Conservation (phyloP, 106 monocot genomes). For the Chionographis japonica region DNA sequence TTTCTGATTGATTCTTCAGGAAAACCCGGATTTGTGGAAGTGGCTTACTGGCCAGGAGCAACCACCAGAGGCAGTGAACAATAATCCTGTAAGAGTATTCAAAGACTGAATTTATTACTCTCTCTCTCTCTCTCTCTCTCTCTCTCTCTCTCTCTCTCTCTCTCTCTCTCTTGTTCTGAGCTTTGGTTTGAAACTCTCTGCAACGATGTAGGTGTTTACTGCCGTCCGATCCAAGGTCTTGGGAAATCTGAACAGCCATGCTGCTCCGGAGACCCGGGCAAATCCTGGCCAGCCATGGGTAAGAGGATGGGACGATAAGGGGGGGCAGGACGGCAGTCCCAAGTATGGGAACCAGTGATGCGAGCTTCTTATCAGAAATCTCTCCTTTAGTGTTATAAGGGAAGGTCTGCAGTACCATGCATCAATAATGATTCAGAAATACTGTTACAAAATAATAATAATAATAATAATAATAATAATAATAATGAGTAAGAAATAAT, state of each 20-base stretch:
- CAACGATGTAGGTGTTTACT: slow-evolving; percentile 56
- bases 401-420: too few species aligned
- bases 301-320: slow-evolving; percentile 95
- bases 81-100: slow-evolving; percentile 56
- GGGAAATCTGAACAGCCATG: slow-evolving; percentile 51
- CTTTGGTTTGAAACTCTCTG: not conserved
- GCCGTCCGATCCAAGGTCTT: slow-evolving; percentile 62
- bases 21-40: slow-evolving; percentile 98
- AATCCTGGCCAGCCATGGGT: slow-evolving; percentile 91
- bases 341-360: slow-evolving; percentile 81
- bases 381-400: too few species aligned
- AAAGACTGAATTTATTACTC: not conserved
- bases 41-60: slow-evolving; percentile 95
- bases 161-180: not conserved
- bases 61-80: slow-evolving; percentile 68
- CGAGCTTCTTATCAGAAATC: too few species aligned
- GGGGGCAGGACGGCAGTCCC: slow-evolving; percentile 58
- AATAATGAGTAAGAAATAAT: too few species aligned
- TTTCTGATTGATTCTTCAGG: slow-evolving; percentile 43
- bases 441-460: not conserved
- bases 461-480: too few species aligned
- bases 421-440: not conserved
- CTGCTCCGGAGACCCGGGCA: slow-evolving; percentile 66
- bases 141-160: not conserved
- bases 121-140: not conserved